Evolutionary conservation across 805 yeast genomes (phyloP).

Genomic region (Starmerella apicola): DNA sequence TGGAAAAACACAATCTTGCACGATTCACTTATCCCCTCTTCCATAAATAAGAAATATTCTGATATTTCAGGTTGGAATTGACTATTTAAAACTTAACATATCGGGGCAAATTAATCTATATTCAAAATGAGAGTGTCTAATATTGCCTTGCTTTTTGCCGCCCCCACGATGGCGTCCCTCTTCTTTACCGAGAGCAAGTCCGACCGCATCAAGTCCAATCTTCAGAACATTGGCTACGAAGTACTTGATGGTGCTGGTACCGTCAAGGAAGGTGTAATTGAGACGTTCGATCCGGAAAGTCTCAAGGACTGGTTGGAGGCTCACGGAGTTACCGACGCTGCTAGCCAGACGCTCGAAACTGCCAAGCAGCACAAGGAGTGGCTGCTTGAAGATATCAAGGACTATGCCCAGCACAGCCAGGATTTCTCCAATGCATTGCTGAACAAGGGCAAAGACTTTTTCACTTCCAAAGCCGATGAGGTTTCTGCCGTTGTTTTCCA

Average conservation of each 20-base stretch:
- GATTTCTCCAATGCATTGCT: slow-evolving; percentile 13
- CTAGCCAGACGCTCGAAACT: slow-evolving; percentile 19
- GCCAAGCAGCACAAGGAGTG: slow-evolving; percentile 27
- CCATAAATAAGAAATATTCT: too few species aligned
- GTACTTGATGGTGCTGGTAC: slow-evolving; percentile 30
- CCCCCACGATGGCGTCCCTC: slow-evolving; percentile 10
- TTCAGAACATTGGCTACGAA: slow-evolving; percentile 26
- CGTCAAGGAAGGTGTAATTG: slow-evolving; percentile 29
- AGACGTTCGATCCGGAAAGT: slow-evolving; percentile 33
- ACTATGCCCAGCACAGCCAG: slow-evolving; percentile 11
- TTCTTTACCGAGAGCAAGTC: slow-evolving; percentile 16
- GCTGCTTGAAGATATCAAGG: slow-evolving; percentile 23
- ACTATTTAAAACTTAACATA: too few species aligned
- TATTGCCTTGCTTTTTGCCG: background rate
- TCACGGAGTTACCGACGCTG: slow-evolving; percentile 26
- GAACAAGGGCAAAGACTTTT: slow-evolving; percentile 20
- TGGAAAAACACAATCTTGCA: too few species aligned
- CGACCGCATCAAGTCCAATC: slow-evolving; percentile 24
- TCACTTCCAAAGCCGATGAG: slow-evolving; percentile 4
- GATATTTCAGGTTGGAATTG: too few species aligned
- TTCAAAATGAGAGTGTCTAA: slow-evolving; percentile 2
- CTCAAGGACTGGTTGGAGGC: slow-evolving; percentile 33
- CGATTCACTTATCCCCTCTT: too few species aligned
- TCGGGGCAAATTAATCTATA: too few species aligned
- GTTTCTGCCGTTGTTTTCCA: slow-evolving; percentile 2